Evolutionary conservation across 805 yeast genomes (phyloP), one percentile per base, ranked within the genome.

Genomic region (Schizosaccharomyces octosporus): DNA sequence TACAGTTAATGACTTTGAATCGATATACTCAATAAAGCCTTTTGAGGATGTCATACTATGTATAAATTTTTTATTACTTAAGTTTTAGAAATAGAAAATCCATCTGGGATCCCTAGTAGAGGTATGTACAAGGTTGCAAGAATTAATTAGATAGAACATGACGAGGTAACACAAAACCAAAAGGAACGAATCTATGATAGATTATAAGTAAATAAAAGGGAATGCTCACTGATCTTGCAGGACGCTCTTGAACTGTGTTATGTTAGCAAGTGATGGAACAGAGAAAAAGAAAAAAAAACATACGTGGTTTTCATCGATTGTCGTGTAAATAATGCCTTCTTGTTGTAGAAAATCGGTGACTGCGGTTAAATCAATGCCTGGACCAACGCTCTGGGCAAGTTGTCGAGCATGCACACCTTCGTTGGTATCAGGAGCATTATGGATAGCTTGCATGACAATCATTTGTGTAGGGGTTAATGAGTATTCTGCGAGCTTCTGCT

Each of bases 281-380:
- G 51, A 45, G 7, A 43, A n/a, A 24, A 17, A 45, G 21, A 3
- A 17, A 45, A 19, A n/a, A 45, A 13, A 24, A 27, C 64, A 36
- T 59, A 64, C 65, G 31, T 65, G 67, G 11, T 63, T 63, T 24
- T 60, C 62, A 39, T 64, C 65, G n/a, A 64, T 58, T 7, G 67
- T 64, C 3, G 64, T 61, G 57, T 62, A 65, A 36, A 61, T 59
- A 3, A 61, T 42, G 11, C 67, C 67, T 57, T 43, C 19, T 27
- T 62, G 64, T 24, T 55, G 32, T 32, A 65, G 54, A 27, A 61
- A 55, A 15, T 65, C 67, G 2, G 61, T 55, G 7, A 58, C 57
- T 5, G 36, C 48, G 31, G 59, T 61, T 6, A 43, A 57, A 24
- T 32, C 48, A 36, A 55, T 19, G 15, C 59, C 48, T 6, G 62